Percentiles rank a stretch among this genome's conserved stretches.
phyloP scores from a whole-genome alignment of 2,329 filamentous ascomycete genomes.

The Ceratocystis colombiana region DNA sequence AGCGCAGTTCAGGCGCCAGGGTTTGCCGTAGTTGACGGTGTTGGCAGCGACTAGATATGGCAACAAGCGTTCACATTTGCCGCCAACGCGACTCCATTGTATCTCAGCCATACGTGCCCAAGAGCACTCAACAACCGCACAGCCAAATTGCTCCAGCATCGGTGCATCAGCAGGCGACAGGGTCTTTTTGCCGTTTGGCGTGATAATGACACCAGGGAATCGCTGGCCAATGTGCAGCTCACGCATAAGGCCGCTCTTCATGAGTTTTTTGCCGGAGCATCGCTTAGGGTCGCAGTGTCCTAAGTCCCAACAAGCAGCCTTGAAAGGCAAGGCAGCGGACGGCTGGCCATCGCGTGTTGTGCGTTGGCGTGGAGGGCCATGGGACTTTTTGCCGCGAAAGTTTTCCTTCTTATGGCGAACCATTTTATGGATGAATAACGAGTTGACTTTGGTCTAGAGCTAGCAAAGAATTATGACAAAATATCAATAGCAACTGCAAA shows the following conservation, averaged over 20 bases:
- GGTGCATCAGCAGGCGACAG: slow-evolving; percentile 74
- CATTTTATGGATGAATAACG: slow-evolving; percentile 42
- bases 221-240: slow-evolving; percentile 86
- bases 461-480: not conserved
- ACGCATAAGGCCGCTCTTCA: slow-evolving; percentile 86
- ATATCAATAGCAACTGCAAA: not conserved
- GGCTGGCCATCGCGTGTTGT: slow-evolving; percentile 39
- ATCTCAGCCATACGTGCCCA: slow-evolving; percentile 91
- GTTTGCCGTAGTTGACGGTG: slow-evolving; percentile 91
- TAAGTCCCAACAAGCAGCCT: slow-evolving; percentile 95
- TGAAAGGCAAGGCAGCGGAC: slow-evolving; percentile 50
- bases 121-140: slow-evolving; percentile 92
- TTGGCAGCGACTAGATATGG: slow-evolving; percentile 96
- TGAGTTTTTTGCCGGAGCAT: slow-evolving; percentile 90
- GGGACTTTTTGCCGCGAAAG: slow-evolving; percentile 63
- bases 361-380: slow-evolving; percentile 47
- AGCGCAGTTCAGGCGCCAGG: slow-evolving; percentile 90
- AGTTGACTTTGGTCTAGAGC: not conserved
- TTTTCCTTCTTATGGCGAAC: slow-evolving; percentile 94
- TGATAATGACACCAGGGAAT: slow-evolving; percentile 84
- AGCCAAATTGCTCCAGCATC: slow-evolving; percentile 76
- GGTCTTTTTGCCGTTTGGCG: slow-evolving; percentile 80
- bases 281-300: slow-evolving; percentile 96
- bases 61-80: slow-evolving; percentile 79
- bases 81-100: slow-evolving; percentile 82